Conservation (phyloP, 1,139 yeast species). For the Yamadazyma dendronema region DNA sequence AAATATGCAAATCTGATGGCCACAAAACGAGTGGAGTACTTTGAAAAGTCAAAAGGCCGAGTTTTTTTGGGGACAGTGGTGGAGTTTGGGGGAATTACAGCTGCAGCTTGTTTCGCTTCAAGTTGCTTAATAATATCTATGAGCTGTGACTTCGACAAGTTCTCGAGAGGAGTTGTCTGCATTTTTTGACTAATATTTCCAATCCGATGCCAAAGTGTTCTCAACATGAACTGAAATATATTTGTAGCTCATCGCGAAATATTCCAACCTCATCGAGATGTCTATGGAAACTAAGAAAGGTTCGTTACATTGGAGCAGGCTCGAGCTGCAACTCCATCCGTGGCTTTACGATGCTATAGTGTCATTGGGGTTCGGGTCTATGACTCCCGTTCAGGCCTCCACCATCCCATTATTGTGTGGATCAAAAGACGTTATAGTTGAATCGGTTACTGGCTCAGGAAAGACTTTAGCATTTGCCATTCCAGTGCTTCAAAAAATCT, state of each 20-base stretch:
- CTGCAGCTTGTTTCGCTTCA: constrained; percentile 18
- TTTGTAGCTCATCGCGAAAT: too few species aligned
- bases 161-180: constrained; percentile 21
- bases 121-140: constrained; percentile 22
- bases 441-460: constrained; percentile 97
- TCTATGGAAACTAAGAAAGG: constrained; percentile 30
- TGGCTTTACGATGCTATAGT: constrained; percentile 62
- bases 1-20: constrained; percentile 83
- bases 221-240: constrained; percentile 26
- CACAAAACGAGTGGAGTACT: constrained; percentile 63
- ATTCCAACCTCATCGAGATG: constrained; percentile 11
- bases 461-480: constrained; percentile 85
- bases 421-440: constrained; percentile 96
- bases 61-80: constrained; percentile 16
- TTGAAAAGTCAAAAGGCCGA: constrained; percentile 66
- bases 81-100: constrained; percentile 44
- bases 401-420: constrained; percentile 83
- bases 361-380: constrained; percentile 70
- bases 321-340: constrained; percentile 37
- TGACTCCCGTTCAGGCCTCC: constrained; percentile 98
- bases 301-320: constrained; percentile 39
- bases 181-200: too few species aligned
- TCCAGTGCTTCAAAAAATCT: constrained; percentile 72
- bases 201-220: constrained; percentile 13
- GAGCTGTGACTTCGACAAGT: constrained; percentile 54